Base-by-base conservation (phyloP, 2,329 filamentous ascomycete genomes). In the Fusarium verrucosum region DNA sequence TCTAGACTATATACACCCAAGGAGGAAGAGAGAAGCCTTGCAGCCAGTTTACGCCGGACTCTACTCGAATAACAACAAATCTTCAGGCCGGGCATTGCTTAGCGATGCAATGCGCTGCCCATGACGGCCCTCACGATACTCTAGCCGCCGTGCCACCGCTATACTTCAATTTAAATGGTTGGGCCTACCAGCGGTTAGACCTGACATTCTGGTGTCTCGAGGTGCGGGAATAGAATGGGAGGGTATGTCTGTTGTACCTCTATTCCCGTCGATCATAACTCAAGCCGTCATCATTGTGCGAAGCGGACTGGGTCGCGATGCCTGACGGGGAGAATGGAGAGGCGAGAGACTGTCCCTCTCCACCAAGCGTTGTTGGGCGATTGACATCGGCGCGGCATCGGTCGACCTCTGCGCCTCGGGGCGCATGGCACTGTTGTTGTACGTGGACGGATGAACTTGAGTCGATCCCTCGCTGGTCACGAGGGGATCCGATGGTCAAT, bases 401-500 rank as follows among this genome's bases (percentile, higher is more conserved):
- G 72, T 74, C 70, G 75, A 76, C 78, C 73, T 76, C 69, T 76
- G 76, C 75, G 76, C 78, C 71, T 74, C 74, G 62, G 68, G 72
- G 72, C 73, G 74, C 73, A 74, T 74, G 77, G 76, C 76, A 77
- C 75, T 76, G 74, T 74, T 76, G 73, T 75, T 76, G 73, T 75
- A 75, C 76, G 75, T 78, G 71, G 78, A 79, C 77, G 77, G 73
- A 76, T 79, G 76, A 81, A 80, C 85, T 87, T 86, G 90, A 89
- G 85, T 83, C 84, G 83, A 72, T 87, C 90, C 93, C 94, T 96
- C 94, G 92, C 89, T 85, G 78, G 82, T 78, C 80, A 89, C 91
- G 91, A 94, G 92, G 92, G 86, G 85, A 84, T 92, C 87, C 87
- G 88, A 87, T 86, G 89, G 91, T 94, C 91, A 94, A 95, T 96